phyloP scores from a whole-genome alignment of 2,329 filamentous ascomycete genomes.

The Penicillium griseofulvum region DNA sequence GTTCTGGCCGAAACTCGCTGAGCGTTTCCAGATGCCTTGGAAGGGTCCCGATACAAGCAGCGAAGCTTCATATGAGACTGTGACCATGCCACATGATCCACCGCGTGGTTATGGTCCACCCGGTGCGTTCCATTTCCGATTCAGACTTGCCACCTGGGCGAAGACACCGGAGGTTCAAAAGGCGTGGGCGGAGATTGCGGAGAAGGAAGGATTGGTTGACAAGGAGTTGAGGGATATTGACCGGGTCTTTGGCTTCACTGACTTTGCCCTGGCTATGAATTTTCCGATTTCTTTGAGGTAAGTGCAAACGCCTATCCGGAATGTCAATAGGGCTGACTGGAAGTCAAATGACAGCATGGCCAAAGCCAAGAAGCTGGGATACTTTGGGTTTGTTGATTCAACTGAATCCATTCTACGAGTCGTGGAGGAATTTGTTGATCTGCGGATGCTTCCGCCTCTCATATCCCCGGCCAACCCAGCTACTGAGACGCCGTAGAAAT shows the following conservation, averaged over 20 bases:
- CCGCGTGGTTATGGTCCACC: constrained; percentile 47
- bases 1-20: constrained; percentile 49
- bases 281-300: constrained; percentile 31
- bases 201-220: constrained; percentile 37
- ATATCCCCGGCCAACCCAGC: no score
- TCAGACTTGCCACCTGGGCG: constrained; percentile 49
- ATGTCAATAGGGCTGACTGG: neutral
- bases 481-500: no score
- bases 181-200: constrained; percentile 40
- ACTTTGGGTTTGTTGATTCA: constrained; percentile 35
- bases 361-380: constrained; percentile 34
- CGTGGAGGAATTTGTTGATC: neutral
- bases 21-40: constrained; percentile 46
- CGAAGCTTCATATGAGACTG: constrained; percentile 17
- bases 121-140: constrained; percentile 38
- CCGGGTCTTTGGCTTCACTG: constrained; percentile 48
- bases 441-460: neutral
- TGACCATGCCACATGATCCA: constrained; percentile 24
- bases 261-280: constrained; percentile 11
- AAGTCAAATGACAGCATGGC: constrained; percentile 20
- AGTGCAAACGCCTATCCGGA: neutral
- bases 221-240: constrained; percentile 47
- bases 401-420: constrained; percentile 22
- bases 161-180: constrained; percentile 40
- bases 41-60: constrained; percentile 28